Conservation (phyloP, 1,284 basidiomycete genomes). For the Paramarasmius palmivorus region DNA sequence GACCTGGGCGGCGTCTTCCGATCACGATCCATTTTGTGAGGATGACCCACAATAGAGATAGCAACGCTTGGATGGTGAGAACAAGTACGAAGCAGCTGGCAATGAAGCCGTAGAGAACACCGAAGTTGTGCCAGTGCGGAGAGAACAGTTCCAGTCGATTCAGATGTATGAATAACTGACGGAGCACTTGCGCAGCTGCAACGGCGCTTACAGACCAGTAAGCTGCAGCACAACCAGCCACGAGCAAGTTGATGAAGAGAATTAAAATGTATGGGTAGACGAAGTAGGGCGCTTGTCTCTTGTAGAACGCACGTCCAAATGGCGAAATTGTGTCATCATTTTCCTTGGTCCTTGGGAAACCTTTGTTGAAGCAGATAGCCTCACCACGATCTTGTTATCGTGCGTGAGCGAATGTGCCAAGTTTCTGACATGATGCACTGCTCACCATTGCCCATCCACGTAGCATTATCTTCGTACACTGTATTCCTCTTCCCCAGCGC, state of each 20-base stretch:
- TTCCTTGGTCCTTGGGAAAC: constrained; percentile 17
- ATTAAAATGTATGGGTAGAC: constrained; percentile 43
- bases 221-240: constrained; percentile 33
- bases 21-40: constrained; percentile 42
- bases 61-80: constrained; percentile 34
- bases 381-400: constrained; percentile 33
- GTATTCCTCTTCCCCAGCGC: constrained; percentile 39
- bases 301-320: constrained; percentile 49
- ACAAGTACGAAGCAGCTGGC: constrained; percentile 35
- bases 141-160: constrained; percentile 29
- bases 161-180: constrained; percentile 30
- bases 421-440: neutral
- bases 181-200: constrained; percentile 37
- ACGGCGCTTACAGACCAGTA: constrained; percentile 46
- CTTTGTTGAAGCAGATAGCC: constrained; percentile 37
- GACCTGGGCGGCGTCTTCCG: constrained; percentile 35
- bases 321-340: constrained; percentile 39
- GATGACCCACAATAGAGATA: constrained; percentile 38
- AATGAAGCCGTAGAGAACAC: constrained; percentile 37
- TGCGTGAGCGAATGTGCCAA: neutral
- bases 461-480: constrained; percentile 41
- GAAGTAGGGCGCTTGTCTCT: constrained; percentile 40
- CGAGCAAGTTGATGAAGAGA: constrained; percentile 33
- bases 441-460: constrained; percentile 46
- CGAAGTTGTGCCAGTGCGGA: constrained; percentile 35